A percentile compares a stretch with the other conserved stretches of the same genome.
phyloP scores from a whole-genome alignment of 2,329 filamentous ascomycete genomes.

The Venturia oleaginea region DNA sequence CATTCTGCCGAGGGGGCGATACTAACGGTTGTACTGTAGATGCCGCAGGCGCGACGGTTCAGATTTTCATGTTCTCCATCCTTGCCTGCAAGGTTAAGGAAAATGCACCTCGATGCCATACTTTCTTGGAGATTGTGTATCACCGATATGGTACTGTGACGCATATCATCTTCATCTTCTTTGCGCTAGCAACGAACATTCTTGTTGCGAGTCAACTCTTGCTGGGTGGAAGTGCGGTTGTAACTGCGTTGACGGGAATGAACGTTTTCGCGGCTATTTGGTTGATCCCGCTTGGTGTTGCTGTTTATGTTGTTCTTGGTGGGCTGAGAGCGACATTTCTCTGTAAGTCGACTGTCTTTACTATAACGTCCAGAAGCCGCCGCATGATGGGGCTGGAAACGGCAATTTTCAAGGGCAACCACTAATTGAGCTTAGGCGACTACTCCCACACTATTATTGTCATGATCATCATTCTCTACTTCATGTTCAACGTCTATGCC shows the following conservation, averaged over 20 bases:
- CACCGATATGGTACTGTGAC: constrained; percentile 30
- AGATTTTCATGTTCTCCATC: constrained; percentile 36
- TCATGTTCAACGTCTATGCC: constrained; percentile 35
- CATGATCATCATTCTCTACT: constrained; percentile 37
- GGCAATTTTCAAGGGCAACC: not conserved
- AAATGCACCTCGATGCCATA: constrained; percentile 32
- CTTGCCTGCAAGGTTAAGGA: constrained; percentile 36
- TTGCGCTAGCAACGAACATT: constrained; percentile 34
- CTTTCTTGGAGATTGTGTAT: constrained; percentile 34
- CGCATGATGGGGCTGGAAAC: not conserved
- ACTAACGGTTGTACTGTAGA: too few relatives aligned
- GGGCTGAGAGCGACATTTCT: constrained; percentile 34
- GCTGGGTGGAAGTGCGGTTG: constrained; percentile 34
- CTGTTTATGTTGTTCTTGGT: constrained; percentile 28
- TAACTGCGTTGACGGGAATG: constrained; percentile 35
- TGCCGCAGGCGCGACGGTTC: constrained; percentile 32
- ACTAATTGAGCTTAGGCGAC: constrained; percentile 16
- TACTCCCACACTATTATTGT: constrained; percentile 34
- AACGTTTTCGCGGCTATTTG: constrained; percentile 37
- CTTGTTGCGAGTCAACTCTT: constrained; percentile 35
- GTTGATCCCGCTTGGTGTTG: constrained; percentile 33
- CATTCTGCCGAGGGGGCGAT: too few relatives aligned
- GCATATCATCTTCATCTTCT: constrained; percentile 34
- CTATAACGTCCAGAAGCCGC: too few relatives aligned
- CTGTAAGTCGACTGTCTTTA: constrained; percentile 17